Base-by-base conservation (phyloP, 2,329 filamentous ascomycete genomes). In the Chrysoporthe austroafricana region DNA sequence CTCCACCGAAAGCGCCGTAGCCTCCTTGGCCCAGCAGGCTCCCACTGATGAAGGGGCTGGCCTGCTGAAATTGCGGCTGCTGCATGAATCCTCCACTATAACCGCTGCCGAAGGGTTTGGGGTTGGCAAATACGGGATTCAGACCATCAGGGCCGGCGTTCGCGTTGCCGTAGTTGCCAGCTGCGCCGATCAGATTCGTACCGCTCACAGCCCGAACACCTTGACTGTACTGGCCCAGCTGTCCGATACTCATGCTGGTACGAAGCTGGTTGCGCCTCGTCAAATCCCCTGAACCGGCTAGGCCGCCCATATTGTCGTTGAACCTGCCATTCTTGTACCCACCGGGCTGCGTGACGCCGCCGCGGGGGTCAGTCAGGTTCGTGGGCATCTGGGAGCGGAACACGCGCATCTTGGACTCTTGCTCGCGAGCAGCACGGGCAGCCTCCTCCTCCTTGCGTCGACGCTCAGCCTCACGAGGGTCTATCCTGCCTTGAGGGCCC, bases 281-380 rank as follows among this genome's bases (percentile, higher is more conserved):
- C 9, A 48, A 50, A 7, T 57, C 46, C 54, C 42, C 36, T 26
- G 73, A 61, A 11, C 43, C 58, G 34, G 74, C 75, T 14, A 72
- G 54, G 3, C 74, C 74, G 2, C 85, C 85, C 5, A 80, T 85
- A 16, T 73, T 75, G 63, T 87, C 84, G 71, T 88, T 88, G 73
- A 84, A 88, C n/a, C 78, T 77, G 2, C 86, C 86, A 26, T 82
- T 79, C 70, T 81, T 79, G 73, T 80, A 88, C 0, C 84, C 85
- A 42, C 84, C 82, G 0, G 81, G 74, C 39, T 75, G 76, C 5
- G 73, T 66, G 18, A 77, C 72, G 11, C 75, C 73, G 8, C 74
- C 65, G n/a, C 71, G 71, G 1, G 79, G 72, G 1, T 72, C 71
- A 11, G 73, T 74, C 13, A 85, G 69, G 16, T 71, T 77, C 2